Evolutionary conservation across 2,329 filamentous ascomycete species (phyloP), one percentile per base, ranked within the genome.

Genomic region (Fusarium xyrophilum): DNA sequence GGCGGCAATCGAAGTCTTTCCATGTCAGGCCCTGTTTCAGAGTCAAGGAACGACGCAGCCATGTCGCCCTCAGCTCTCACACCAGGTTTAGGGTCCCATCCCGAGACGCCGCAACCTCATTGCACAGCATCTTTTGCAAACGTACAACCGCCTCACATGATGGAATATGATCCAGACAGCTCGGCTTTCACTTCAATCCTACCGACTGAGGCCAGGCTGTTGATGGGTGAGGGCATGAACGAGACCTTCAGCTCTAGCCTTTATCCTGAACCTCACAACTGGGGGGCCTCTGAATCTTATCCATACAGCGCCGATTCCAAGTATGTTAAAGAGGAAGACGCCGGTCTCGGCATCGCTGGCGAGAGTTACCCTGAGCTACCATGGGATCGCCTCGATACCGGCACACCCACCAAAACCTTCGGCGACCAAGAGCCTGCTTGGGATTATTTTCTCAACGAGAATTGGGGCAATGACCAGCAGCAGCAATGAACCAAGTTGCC

Each of bases 161-260:
- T 60, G 60, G 63, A 70, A 23, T 59, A 69, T 46, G 56, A 67
- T 38, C 58, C 75, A 2, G 67, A 68, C 5, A 64, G 66, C 2
- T 82, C 81, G 1, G 74, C 73, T 2, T 84, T 84, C 53, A 83
- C 82, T 1, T 71, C 80, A 0, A 79, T 82, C 61, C 68, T 84
- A 10, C 77, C 82, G 0, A 67, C 78, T 3, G 82, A 84, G 50
- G 77, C 79, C 4, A 82, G 79, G 68, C 79, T 81, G 79, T 74
- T 84, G 15, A 69, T 71, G 42, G 72, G 68, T 21, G 63, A 35
- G 17, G 67, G 63, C 13, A 48, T 69, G 35, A 57, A 40, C 21
- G 56, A 57, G 14, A 52, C 52, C 13, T 69, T 67, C 27, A 57
- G 53, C 42, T 44, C 66, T 11, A 25, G 39, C 4, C 44, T 58